Percentiles rank a stretch among this genome's conserved stretches.
phyloP scores from a whole-genome alignment of 495 filamentous ascomycete species.

The Lasiosphaeris hirsuta region DNA sequence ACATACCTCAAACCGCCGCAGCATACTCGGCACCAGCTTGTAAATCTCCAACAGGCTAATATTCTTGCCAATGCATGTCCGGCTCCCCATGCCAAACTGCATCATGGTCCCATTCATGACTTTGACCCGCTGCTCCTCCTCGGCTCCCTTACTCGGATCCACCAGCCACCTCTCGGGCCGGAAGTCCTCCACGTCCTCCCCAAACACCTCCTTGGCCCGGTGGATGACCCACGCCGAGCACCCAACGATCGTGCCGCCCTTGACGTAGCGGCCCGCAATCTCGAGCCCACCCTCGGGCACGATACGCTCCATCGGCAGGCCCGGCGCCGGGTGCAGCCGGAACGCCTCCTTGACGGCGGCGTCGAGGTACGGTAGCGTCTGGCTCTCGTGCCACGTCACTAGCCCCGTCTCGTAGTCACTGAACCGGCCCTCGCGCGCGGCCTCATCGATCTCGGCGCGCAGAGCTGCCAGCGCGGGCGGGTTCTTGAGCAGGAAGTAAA shows the following conservation, averaged over 20 bases:
- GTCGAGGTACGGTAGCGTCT: constrained; percentile 60
- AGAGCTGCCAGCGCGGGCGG: constrained; percentile 44
- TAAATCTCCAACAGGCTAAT: constrained; percentile 74
- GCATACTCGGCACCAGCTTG: constrained; percentile 71
- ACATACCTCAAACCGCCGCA: constrained; percentile 64
- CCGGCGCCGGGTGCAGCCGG: constrained; percentile 61
- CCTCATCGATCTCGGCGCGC: constrained; percentile 52
- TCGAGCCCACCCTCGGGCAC: constrained; percentile 55
- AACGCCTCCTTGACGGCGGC: constrained; percentile 68
- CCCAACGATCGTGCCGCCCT: constrained; percentile 63
- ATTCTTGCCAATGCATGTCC: constrained; percentile 70
- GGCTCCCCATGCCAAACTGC: constrained; percentile 58
- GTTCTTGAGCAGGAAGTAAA: constrained; percentile 62
- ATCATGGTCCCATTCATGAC: constrained; percentile 59
- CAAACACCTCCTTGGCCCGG: constrained; percentile 55
- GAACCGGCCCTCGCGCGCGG: constrained; percentile 46
- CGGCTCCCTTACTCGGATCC: constrained; percentile 28
- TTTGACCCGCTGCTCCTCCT: constrained; percentile 45
- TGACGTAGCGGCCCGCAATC: constrained; percentile 52
- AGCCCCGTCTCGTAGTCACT: constrained; percentile 50
- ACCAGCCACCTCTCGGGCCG: constrained; percentile 60
- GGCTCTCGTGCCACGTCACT: constrained; percentile 58
- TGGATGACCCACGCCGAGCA: constrained; percentile 63
- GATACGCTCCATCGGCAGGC: constrained; percentile 60
- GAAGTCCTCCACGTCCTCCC: constrained; percentile 54